Percentiles rank a stretch among this genome's conserved stretches.
phyloP scores from a whole-genome alignment of 1,284 basidiomycete genomes.

The Somion occarium region DNA sequence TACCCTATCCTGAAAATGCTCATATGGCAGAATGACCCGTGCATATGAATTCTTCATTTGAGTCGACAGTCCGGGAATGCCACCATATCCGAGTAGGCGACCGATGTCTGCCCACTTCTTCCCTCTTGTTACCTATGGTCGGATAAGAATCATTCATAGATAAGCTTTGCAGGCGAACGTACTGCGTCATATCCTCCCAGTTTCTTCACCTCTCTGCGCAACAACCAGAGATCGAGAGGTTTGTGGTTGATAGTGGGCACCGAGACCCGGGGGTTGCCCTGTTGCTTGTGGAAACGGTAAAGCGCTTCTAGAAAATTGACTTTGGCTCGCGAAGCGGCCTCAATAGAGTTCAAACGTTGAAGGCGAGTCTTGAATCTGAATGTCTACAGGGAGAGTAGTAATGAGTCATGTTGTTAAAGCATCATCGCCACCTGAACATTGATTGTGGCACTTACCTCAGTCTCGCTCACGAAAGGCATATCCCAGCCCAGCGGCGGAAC shows the following conservation, averaged over 20 bases:
- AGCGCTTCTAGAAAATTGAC: conserved; percentile 97
- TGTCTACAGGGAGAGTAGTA: conserved; percentile 42
- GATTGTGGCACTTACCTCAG: conserved; percentile 57
- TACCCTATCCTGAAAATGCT: conserved; percentile 80
- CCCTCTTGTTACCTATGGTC: conserved; percentile 62
- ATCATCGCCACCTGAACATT: background rate
- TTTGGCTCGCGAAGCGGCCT: conserved; percentile 94
- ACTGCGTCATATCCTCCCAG: conserved; percentile 86
- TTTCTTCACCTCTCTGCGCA: conserved; percentile 88
- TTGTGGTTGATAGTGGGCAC: conserved; percentile 93
- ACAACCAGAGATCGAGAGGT: conserved; percentile 87
- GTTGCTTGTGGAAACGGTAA: conserved; percentile 88
- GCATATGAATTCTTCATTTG: conserved; percentile 89
- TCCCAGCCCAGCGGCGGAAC: conserved; percentile 92
- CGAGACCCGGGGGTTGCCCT: conserved; percentile 80
- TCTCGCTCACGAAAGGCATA: conserved; percentile 96
- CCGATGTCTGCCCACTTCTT: conserved; percentile 89
- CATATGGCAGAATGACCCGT: conserved; percentile 91
- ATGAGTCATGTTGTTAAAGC: conserved; percentile 13
- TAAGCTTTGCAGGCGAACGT: conserved; percentile 26
- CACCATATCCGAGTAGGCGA: conserved; percentile 75
- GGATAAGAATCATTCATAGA: conserved; percentile 7
- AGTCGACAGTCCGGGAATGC: conserved; percentile 78
- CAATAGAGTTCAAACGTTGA: conserved; percentile 94
- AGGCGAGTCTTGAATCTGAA: conserved; percentile 96